Percentiles rank a stretch among this genome's conserved stretches.
Conservation (phyloP, 2,329 filamentous ascomycete species). For the Sordariomycetes sp. region DNA sequence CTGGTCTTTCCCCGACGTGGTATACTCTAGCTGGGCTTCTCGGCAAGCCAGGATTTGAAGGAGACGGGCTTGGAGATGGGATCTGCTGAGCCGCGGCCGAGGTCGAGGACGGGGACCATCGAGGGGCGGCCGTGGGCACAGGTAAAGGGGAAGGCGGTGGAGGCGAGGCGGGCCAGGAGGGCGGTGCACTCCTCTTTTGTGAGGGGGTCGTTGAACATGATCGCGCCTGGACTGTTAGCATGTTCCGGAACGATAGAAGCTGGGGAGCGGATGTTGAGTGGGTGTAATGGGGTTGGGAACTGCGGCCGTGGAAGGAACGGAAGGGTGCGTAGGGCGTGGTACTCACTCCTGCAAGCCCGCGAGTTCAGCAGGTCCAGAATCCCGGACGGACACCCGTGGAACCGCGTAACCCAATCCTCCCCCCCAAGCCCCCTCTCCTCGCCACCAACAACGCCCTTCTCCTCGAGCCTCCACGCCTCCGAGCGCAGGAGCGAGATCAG, state of each 20-base stretch:
- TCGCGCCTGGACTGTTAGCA: constrained; percentile 34
- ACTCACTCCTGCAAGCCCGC: constrained; percentile 58
- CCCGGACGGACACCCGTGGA: constrained; percentile 62
- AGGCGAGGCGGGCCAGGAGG: constrained; percentile 45
- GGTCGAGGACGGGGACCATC: constrained; percentile 50
- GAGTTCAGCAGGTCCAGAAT: constrained; percentile 71
- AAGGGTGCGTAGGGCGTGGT: neutral
- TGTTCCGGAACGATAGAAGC: neutral
- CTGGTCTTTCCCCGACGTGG: neutral
- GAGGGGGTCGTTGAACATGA: constrained; percentile 77
- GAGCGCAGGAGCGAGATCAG: constrained; percentile 63
- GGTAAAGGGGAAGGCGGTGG: constrained; percentile 66
- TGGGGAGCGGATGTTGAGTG: neutral
- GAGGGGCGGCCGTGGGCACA: constrained; percentile 71
- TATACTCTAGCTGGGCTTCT: neutral
- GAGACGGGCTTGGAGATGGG: neutral
- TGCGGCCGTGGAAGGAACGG: neutral
- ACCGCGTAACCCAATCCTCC: constrained; percentile 44
- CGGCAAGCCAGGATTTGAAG: constrained; percentile 4
- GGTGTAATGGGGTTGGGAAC: neutral
- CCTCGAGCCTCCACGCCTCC: constrained; percentile 59
- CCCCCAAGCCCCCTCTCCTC: neutral
- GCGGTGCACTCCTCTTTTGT: constrained; percentile 42
- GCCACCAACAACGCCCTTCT: constrained; percentile 20
- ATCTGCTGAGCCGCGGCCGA: constrained; percentile 19